These are phyloP conservation scores for Tympanopsis confertula DNA, from an alignment of 2,329 filamentous ascomycete genomes.

Conservation along the genomic window DNA sequence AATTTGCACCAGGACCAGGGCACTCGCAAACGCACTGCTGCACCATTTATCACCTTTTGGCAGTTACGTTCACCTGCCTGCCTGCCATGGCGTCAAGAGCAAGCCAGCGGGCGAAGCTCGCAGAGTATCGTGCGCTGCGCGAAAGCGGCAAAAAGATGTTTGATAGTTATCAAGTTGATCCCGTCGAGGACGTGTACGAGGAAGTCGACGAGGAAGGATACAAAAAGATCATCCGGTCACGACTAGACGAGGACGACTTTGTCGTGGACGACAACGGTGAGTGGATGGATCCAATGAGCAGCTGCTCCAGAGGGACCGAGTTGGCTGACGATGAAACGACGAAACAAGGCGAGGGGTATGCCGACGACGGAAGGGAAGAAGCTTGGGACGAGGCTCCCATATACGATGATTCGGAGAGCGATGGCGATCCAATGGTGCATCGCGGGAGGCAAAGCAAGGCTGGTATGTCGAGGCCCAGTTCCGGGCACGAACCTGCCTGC, in stretches of 20 bases:
- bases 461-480: constrained; percentile 6
- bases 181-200: constrained; percentile 80
- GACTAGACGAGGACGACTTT: constrained; percentile 90
- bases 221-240: constrained; percentile 83
- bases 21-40: too few relatives aligned
- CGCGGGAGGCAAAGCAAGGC: constrained; percentile 37
- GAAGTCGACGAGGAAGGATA: constrained; percentile 95
- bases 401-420: constrained; percentile 61
- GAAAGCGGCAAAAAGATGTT: constrained; percentile 85
- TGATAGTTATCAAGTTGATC: constrained; percentile 74
- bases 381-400: constrained; percentile 63
- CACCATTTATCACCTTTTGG: too few relatives aligned
- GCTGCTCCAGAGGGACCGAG: too few relatives aligned
- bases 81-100: constrained; percentile 2
- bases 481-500: constrained; percentile 4
- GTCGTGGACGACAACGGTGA: constrained; percentile 98
- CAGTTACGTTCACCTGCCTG: too few relatives aligned
- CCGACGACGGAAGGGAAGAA: constrained; percentile 89
- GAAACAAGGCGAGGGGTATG: constrained; percentile 90
- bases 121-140: constrained; percentile 73
- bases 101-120: constrained; percentile 42
- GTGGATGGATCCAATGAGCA: too few relatives aligned
- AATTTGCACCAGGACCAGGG: too few relatives aligned
- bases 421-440: constrained; percentile 43
- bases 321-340: too few relatives aligned